Percentiles rank a stretch among this genome's conserved stretches.
Conservation (phyloP, 192 early-diverging fungal genomes). For the Gigaspora rosea region DNA sequence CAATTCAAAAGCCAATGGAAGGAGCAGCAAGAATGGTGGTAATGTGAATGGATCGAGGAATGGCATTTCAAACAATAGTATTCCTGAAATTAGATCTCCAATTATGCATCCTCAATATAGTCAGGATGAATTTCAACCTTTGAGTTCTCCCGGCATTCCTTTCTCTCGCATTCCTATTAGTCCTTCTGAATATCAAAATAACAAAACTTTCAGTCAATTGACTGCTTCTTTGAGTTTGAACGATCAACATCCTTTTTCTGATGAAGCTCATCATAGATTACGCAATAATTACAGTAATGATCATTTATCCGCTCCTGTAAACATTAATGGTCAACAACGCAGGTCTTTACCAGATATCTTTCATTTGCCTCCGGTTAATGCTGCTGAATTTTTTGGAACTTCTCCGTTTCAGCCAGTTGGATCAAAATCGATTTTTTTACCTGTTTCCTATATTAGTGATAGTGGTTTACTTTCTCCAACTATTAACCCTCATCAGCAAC, state of each 20-base stretch:
- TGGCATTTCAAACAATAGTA: constrained; percentile 2
- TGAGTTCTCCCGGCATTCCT: constrained; percentile 20
- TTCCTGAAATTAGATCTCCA: constrained; percentile 34
- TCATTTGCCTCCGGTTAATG: constrained; percentile 23
- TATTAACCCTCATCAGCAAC: constrained; percentile 31
- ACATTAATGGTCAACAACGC: constrained; percentile 36
- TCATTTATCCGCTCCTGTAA: constrained; percentile 45
- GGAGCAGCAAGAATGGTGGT: background rate
- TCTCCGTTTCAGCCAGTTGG: constrained; percentile 40
- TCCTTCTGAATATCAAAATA: constrained; percentile 12
- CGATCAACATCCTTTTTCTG: constrained; percentile 7
- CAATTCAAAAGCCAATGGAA: constrained; percentile 26
- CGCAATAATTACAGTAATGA: constrained; percentile 24
- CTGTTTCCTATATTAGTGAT: constrained; percentile 39
- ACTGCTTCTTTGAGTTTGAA: constrained; percentile 28
- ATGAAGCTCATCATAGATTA: background rate
- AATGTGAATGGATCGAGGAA: background rate
- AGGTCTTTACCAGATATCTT: constrained; percentile 49
- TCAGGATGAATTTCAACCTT: constrained; percentile 27
- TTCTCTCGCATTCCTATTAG: constrained; percentile 34
- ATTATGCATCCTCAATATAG: constrained; percentile 20
- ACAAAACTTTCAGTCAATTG: constrained; percentile 18
- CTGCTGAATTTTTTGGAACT: constrained; percentile 27
- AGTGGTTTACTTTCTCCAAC: constrained; percentile 35
- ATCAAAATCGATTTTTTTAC: constrained; percentile 41